Percentiles rank a stretch among this genome's conserved stretches.
Conservation (phyloP, 371 early-diverging fungal species). For the Apophysomyces trapeziformis region DNA sequence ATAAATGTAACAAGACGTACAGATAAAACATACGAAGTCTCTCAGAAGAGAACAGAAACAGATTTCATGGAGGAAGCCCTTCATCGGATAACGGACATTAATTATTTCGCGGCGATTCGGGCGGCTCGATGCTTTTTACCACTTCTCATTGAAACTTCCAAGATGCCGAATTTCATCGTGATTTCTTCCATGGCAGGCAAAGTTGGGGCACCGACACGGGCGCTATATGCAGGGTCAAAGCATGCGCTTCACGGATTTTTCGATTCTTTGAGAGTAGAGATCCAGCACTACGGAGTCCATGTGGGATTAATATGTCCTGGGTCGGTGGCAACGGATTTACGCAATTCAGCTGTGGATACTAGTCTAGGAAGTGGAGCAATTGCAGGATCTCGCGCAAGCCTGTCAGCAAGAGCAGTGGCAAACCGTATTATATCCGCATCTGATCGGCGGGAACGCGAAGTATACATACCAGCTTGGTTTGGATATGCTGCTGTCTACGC, state of each 20-base stretch:
- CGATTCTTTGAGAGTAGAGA: constrained; percentile 81
- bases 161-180: constrained; percentile 68
- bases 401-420: constrained; percentile 67
- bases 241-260: constrained; percentile 89
- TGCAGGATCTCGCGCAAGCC: constrained; percentile 65
- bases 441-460: constrained; percentile 59
- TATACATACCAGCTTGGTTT: constrained; percentile 68
- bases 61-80: constrained; percentile 31
- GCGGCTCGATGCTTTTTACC: constrained; percentile 67
- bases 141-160: constrained; percentile 48
- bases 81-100: constrained; percentile 60
- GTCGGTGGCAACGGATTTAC: constrained; percentile 76
- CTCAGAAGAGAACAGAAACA: constrained; percentile 1
- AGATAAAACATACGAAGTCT: constrained; percentile 14
- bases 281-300: constrained; percentile 57
- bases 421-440: constrained; percentile 65
- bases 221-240: constrained; percentile 82
- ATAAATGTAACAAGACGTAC: constrained; percentile 16
- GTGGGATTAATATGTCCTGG: constrained; percentile 78
- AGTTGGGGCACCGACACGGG: constrained; percentile 82
- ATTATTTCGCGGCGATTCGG: constrained; percentile 68
- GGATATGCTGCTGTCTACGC: constrained; percentile 56
- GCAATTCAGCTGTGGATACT: constrained; percentile 72
- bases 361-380: constrained; percentile 23
- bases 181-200: constrained; percentile 84